Evolutionary conservation across 2,329 filamentous ascomycete genomes (phyloP).

Genomic region (Talaromyces islandicus): DNA sequence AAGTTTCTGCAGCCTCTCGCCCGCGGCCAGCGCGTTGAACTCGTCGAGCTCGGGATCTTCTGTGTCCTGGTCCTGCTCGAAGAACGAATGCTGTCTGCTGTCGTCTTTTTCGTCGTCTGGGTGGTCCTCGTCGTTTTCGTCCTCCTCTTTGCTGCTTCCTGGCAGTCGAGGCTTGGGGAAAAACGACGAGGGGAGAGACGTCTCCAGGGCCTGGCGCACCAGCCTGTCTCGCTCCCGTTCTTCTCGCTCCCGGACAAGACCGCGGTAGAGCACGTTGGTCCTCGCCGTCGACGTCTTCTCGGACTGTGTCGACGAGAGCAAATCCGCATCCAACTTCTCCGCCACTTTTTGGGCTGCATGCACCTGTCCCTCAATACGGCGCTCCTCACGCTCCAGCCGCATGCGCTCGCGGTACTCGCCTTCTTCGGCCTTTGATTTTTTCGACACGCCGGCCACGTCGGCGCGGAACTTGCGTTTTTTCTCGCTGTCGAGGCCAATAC

Average conservation of each 20-base stretch:
- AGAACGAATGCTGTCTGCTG: slow-evolving; percentile 17
- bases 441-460: slow-evolving; percentile 51
- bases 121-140: slow-evolving; percentile 58
- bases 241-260: slow-evolving; percentile 63
- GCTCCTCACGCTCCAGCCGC: slow-evolving; percentile 63
- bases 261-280: slow-evolving; percentile 74
- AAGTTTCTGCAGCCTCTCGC: slow-evolving; percentile 61
- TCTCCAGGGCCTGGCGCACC: slow-evolving; percentile 26
- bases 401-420: slow-evolving; percentile 69
- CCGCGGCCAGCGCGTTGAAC: slow-evolving; percentile 64
- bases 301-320: background rate
- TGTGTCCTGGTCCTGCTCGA: slow-evolving; percentile 50
- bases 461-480: slow-evolving; percentile 71
- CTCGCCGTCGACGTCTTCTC: background rate
- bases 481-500: slow-evolving; percentile 78
- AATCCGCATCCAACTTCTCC: slow-evolving; percentile 65
- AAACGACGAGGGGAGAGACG: slow-evolving; percentile 22
- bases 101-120: slow-evolving; percentile 53
- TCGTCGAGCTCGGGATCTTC: slow-evolving; percentile 75
- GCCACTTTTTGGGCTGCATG: slow-evolving; percentile 76
- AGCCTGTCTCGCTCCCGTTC: slow-evolving; percentile 45
- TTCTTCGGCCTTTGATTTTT: slow-evolving; percentile 59
- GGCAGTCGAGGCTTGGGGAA: slow-evolving; percentile 46
- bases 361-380: slow-evolving; percentile 62
- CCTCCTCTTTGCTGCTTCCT: slow-evolving; percentile 34